Evolutionary conservation across 2,329 filamentous ascomycete genomes (phyloP), one percentile per base, ranked within the genome.

Genomic region (Sclerotiophoma versabilis): DNA sequence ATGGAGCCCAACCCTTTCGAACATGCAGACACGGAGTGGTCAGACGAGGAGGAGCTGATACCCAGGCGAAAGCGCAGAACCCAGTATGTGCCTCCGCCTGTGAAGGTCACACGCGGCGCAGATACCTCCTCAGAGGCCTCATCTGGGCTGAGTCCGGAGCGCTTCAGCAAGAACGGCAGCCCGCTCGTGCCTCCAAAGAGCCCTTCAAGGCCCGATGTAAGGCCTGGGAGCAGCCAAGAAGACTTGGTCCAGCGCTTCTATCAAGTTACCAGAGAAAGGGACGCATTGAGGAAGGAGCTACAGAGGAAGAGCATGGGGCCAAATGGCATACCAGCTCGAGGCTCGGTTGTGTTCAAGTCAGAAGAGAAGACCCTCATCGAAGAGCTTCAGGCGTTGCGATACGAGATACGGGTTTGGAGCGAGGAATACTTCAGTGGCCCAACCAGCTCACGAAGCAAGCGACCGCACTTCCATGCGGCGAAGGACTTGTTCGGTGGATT

Each of bases 201-300:
- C 44, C 66, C 70, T 2, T 74, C 72, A 36, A 60, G 71, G 22
- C 71, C 69, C 33, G 70, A 70, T 30, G 54, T 72, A 14, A 57
- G 63, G 32, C 50, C 61, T 15, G 68, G 70, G 15, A 71, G 66
- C 45, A 74, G 66, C 34, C 71, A 73, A 38, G 72, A 75, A n/a
- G 71, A 75, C 42, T 58, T 75, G 14, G 66, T 75, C 14, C 64
- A 70, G 55, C 71, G 71, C 22, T 74, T 74, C 60, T 74, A 74
- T 49, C 67, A 72, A 33, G 69, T 75, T n/a, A 73, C 72, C n/a
- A 59, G 67, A 49, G 72, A 75, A 56, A 63, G 72, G 29, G 72
- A 75, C 49, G 70, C 71, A 10, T 60, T 75, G 37, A 59, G 72
- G 43, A 73, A 73, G 47, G 66, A 74, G 58, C 61, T 75, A 14